Evolutionary conservation across 371 early-diverging fungal genomes (phyloP), one percentile per base, ranked within the genome.

Genomic region (Gilbertella persicaria): DNA sequence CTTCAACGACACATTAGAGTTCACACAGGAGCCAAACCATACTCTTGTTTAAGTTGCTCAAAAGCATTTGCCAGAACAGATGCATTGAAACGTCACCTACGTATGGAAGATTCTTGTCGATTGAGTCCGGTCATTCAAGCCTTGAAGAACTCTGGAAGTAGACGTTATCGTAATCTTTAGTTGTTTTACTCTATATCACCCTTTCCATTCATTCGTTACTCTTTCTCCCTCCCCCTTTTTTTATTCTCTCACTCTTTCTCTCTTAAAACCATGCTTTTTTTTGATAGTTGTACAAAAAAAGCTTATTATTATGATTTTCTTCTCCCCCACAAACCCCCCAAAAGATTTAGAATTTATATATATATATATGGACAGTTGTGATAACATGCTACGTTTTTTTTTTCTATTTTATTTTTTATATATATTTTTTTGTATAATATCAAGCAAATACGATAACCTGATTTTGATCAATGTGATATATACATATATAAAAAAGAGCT

Each of bases 1-100:
- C 62, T 72, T 21, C 69, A 74, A 20, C 75, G 79, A 2, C 79
- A 78, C 30, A 59, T 65, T 36, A 53, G 75, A 17, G 69, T 85
- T 6, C 88, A 87, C 45, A 85, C 88, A 2, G 85, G 85, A 2
- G 82, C 71, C 10, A 84, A 83, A 45, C 86, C 87, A 1, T 85
- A 82, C 55, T 41, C 62, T 9, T 87, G 87, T 53, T 54, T 71
- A 16, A 73, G 71, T 19, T 85, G 87, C 41, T 64, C 69, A 39
- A 82, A 84, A 58, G 64, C 76, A 0, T 87, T 87, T 70, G 83
- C 85, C 3, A 74, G 86, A 14, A 84, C 84, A 1, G 88, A 85
- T 70, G 88, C 85, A 2, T 58, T 87, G 16, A 78, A 78, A 25
- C 67, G 84, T 2, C 87, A 87, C 51, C 72, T 84, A 41, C 70